Evolutionary conservation across 164 flowering plant genomes (phyloP).

Genomic region (Chimonanthus praecox): DNA sequence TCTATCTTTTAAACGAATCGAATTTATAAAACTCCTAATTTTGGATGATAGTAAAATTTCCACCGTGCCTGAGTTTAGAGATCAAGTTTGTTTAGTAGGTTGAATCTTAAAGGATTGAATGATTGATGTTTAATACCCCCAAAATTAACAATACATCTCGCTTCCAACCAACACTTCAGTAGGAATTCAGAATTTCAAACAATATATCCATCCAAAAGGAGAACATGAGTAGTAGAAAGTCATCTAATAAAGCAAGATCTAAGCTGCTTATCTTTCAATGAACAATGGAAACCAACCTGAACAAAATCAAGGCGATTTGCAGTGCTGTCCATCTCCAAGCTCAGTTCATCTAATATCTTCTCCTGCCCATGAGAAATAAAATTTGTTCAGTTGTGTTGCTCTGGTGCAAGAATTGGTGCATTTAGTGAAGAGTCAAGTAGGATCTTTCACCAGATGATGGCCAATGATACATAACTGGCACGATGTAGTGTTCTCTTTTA

Average conservation of each 20-base stretch:
- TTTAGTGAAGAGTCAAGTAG: neutral
- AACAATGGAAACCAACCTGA: constrained; percentile 8
- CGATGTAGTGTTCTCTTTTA: no score
- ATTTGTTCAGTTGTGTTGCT: neutral
- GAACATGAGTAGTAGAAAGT: no score
- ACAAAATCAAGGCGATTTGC: constrained; percentile 19
- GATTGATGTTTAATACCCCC: no score
- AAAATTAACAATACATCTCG: no score
- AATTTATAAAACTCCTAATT: neutral
- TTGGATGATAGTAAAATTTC: neutral
- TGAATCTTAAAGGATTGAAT: no score
- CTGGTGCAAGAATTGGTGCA: neutral
- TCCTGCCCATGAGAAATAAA: constrained; percentile 10
- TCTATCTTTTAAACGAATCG: neutral
- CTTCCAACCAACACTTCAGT: neutral
- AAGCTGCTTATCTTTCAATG: neutral
- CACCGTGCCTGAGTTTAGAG: neutral
- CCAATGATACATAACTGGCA: no score
- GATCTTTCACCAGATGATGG: no score
- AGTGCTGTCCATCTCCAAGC: constrained; percentile 18
- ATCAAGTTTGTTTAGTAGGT: no score
- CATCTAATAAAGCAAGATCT: neutral
- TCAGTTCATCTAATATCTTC: constrained; percentile 15
- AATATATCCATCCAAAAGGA: no score
- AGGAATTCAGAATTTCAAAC: no score